Evolutionary conservation across 208 protist genomes (phyloP).

Genomic region (Vickermania spadyakhi): DNA sequence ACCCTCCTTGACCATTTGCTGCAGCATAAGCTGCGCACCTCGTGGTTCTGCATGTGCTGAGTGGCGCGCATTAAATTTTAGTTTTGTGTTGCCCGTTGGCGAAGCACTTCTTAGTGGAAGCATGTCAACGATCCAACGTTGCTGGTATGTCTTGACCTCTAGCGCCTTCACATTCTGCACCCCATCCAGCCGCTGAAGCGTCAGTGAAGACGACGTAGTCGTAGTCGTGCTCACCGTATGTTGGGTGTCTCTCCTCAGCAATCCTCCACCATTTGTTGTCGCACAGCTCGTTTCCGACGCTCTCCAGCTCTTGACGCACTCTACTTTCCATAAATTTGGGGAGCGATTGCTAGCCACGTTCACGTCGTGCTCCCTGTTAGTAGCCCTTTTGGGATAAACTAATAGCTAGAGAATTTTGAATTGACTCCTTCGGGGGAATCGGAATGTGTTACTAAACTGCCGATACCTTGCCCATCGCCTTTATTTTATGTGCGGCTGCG

Average conservation of each 20-base stretch:
- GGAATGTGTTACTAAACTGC: too few relatives aligned
- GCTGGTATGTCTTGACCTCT: not conserved
- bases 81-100: not conserved
- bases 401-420: too few relatives aligned
- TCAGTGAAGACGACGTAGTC: not conserved
- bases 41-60: not conserved
- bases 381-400: too few relatives aligned
- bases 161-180: not conserved
- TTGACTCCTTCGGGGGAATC: too few relatives aligned
- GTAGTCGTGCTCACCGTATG: not conserved
- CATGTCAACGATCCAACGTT: not conserved
- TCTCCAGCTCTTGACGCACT: not conserved
- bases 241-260: not conserved
- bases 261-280: conserved; percentile 3
- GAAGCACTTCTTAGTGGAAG: not conserved
- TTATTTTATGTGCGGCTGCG: too few relatives aligned
- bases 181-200: not conserved
- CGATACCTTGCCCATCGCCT: too few relatives aligned
- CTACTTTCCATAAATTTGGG: not conserved
- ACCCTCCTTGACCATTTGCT: not conserved
- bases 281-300: not conserved
- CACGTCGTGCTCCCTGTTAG: too few relatives aligned
- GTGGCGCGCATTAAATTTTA: not conserved
- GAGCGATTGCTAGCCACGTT: not conserved
- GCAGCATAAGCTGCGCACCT: not conserved